Conservation (phyloP, 192 early-diverging fungal species). For the Coemansia sp. region DNA sequence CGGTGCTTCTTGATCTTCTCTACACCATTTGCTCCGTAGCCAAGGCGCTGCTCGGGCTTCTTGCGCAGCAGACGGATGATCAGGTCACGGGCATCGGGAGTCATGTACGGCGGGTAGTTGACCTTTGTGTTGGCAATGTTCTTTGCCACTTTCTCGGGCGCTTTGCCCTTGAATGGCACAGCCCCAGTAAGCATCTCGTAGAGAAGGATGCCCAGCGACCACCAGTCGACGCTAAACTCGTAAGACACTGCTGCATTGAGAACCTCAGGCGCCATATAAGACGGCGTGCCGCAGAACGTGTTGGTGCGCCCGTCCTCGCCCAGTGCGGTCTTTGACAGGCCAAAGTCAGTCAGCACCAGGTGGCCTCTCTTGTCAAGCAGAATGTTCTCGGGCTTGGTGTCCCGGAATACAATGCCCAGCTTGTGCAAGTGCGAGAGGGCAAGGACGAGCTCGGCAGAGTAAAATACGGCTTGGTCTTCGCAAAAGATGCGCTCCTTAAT, state of each 20-base stretch:
- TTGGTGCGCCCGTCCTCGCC: conserved; percentile 61
- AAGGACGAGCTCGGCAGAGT: conserved; percentile 84
- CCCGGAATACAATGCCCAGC: conserved; percentile 89
- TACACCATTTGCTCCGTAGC: conserved; percentile 43
- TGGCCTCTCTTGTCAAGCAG: conserved; percentile 78
- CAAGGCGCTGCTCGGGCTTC: conserved; percentile 64
- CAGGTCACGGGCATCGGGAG: conserved; percentile 77
- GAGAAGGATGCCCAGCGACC: conserved; percentile 87
- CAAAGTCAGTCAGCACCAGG: conserved; percentile 92
- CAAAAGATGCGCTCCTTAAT: conserved; percentile 61
- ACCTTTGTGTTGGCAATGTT: conserved; percentile 83
- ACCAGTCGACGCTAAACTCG: conserved; percentile 85
- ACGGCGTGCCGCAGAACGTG: conserved; percentile 89
- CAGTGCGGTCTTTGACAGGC: conserved; percentile 75
- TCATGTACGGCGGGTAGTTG: conserved; percentile 78
- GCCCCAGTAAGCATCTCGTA: conserved; percentile 91
- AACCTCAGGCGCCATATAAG: conserved; percentile 87
- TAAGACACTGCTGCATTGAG: conserved; percentile 60
- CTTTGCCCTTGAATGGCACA: conserved; percentile 78
- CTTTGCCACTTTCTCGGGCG: conserved; percentile 83
- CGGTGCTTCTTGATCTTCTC: conserved; percentile 59
- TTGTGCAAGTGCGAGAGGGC: conserved; percentile 87
- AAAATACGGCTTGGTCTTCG: conserved; percentile 87
- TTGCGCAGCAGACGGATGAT: conserved; percentile 68
- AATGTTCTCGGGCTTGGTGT: conserved; percentile 77